Evolutionary conservation across 129 eudicot genomes (phyloP), one percentile per base, ranked within the genome.

Genomic region (Glebionis coronaria): DNA sequence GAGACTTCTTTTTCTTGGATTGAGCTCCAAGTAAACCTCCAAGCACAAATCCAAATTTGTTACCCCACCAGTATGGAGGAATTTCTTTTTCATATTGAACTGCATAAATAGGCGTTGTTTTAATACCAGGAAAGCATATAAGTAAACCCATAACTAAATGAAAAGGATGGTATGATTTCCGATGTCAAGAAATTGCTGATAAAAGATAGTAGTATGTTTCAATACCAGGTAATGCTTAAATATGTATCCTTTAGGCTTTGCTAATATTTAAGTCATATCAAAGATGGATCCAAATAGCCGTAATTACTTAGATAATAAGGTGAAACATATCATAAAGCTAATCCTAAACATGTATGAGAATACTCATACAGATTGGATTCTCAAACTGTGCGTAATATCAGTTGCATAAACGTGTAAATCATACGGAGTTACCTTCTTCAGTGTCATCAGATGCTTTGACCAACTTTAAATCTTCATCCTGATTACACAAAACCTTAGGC

Each of bases 41-140:
- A 0, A 85, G 69, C 53, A 93, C 83, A 79, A 88, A 93, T 56
- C 99, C 99, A 75, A 44, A 76, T 76, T 86, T 93, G 73, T 82
- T 74, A 31, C 99, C 99, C 99, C 99, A 88, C 99, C 99, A 93
- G 11, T 93, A 90, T 38, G 56, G 82, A n/a, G 95, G 75, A 67
- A 81, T 67, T 52, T 63, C 77, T 66, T 74, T 78, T 64, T 35
- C 77, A 47, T 68, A 73, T 31, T 70, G 66, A 40, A 38, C 96
- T 89, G 83, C 31, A 7, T 51, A 54, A 5, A 29, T 3, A 28
- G 63, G 40, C 0, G 71, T 65, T 19, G 46, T 28, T 66, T 71
- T 58, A 76, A 51, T 18, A 56, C 68, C 55, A 44, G 13, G 31
- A 67, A 65, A 14, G n/a, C 52, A 10, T 73, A 65, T 20, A 44